Evolutionary conservation across 108 stramenopile species (phyloP).

Genomic region (Poteriospumella lacustris): DNA sequence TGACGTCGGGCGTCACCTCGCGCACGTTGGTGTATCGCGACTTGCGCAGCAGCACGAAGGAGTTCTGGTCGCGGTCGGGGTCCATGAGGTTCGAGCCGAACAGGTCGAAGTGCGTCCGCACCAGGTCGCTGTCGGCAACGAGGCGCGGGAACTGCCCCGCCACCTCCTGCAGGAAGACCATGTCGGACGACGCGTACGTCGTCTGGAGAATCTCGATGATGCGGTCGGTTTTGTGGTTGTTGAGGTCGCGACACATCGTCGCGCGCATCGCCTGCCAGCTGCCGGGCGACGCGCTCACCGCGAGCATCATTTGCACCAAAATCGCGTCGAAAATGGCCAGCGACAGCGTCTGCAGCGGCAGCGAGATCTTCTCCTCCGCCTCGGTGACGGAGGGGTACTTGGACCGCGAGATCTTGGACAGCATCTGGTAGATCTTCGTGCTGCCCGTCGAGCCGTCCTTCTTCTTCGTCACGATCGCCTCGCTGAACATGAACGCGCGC

Average conservation of each 20-base stretch:
- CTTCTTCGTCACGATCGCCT: slow-evolving; percentile 29
- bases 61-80: slow-evolving; percentile 74
- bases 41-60: slow-evolving; percentile 66
- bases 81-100: slow-evolving; percentile 52
- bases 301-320: slow-evolving; percentile 87
- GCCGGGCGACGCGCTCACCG: slow-evolving; percentile 54
- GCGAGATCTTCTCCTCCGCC: slow-evolving; percentile 31
- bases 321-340: slow-evolving; percentile 57
- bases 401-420: slow-evolving; percentile 10
- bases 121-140: slow-evolving; percentile 51
- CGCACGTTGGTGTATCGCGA: slow-evolving; percentile 55
- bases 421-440: slow-evolving; percentile 1
- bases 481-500: slow-evolving; percentile 84
- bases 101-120: slow-evolving; percentile 60
- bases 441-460: neutral
- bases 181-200: slow-evolving; percentile 70
- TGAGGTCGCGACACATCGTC: slow-evolving; percentile 76
- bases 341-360: slow-evolving; percentile 38
- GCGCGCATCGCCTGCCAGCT: slow-evolving; percentile 74
- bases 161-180: slow-evolving; percentile 85
- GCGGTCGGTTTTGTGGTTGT: slow-evolving; percentile 70
- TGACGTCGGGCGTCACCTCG: slow-evolving; percentile 50
- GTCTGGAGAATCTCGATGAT: slow-evolving; percentile 74
- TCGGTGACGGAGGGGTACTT: slow-evolving; percentile 41
- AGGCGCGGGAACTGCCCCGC: slow-evolving; percentile 72